Percentiles rank a stretch among this genome's conserved stretches.
phyloP scores from a whole-genome alignment of 306 rosid species.

The Fragaria ananassa region DNA sequence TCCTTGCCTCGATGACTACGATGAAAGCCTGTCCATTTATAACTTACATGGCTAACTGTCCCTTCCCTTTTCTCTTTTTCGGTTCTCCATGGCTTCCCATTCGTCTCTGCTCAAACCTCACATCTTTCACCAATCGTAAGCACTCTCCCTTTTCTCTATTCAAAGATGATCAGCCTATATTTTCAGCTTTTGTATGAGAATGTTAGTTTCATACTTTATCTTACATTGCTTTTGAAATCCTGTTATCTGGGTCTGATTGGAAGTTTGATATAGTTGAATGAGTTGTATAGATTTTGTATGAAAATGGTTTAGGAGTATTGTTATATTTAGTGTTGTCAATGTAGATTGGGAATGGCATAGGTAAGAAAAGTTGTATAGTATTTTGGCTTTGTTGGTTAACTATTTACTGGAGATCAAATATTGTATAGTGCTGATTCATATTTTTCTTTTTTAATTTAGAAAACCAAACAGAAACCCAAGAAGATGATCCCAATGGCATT shows the following conservation, averaged over 20 bases:
- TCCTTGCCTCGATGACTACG: slow-evolving; percentile 46
- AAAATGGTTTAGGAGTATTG: neutral
- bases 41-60: neutral
- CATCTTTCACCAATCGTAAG: slow-evolving; percentile 43
- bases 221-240: neutral
- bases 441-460: neutral
- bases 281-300: neutral
- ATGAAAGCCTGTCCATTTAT: slow-evolving; percentile 26
- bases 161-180: neutral
- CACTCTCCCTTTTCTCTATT: slow-evolving; percentile 14
- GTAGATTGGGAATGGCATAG: neutral
- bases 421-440: neutral
- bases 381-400: neutral
- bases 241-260: neutral
- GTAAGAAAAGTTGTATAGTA: neutral
- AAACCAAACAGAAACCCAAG: slow-evolving; percentile 1
- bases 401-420: neutral
- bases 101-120: slow-evolving; percentile 37
- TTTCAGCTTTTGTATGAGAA: neutral
- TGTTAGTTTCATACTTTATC: slow-evolving; percentile 3
- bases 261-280: neutral
- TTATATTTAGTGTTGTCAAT: neutral
- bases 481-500: neutral
- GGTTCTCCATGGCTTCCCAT: slow-evolving; percentile 48
- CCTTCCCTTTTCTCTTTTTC: slow-evolving; percentile 19